phyloP scores from a whole-genome alignment of 305 asterid species.

The Fraxinus latifolia region DNA sequence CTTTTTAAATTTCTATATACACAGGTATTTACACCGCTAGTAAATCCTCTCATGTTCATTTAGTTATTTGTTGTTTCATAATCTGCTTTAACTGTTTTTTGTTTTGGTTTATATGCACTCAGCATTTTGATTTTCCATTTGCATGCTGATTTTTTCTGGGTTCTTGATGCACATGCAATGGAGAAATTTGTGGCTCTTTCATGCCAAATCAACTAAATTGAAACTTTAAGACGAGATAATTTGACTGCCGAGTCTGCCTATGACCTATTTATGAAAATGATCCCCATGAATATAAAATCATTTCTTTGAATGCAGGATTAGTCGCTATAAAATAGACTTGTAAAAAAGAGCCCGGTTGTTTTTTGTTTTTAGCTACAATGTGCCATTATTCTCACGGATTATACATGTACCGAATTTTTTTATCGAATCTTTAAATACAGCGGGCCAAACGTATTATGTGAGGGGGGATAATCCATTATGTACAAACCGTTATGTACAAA shows the following conservation, averaged over 20 bases:
- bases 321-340: not conserved
- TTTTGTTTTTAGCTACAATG: no score
- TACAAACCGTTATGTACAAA: no score
- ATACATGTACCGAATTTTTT: no score
- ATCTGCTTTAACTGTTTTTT: not conserved
- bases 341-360: no score
- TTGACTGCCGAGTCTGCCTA: not conserved
- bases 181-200: not conserved
- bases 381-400: no score
- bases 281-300: not conserved
- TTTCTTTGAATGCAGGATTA: not conserved
- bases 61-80: not conserved
- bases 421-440: no score
- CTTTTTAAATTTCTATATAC: not conserved
- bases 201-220: not conserved
- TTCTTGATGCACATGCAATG: not conserved
- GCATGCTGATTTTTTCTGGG: not conserved
- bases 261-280: not conserved
- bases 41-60: not conserved
- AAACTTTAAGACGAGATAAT: not conserved
- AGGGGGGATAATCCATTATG: no score
- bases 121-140: not conserved
- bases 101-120: not conserved
- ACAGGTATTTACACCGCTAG: not conserved
- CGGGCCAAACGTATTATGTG: no score